Evolutionary conservation across 768 basidiomycete genomes (phyloP).

Genomic region (Mycena indigotica): DNA sequence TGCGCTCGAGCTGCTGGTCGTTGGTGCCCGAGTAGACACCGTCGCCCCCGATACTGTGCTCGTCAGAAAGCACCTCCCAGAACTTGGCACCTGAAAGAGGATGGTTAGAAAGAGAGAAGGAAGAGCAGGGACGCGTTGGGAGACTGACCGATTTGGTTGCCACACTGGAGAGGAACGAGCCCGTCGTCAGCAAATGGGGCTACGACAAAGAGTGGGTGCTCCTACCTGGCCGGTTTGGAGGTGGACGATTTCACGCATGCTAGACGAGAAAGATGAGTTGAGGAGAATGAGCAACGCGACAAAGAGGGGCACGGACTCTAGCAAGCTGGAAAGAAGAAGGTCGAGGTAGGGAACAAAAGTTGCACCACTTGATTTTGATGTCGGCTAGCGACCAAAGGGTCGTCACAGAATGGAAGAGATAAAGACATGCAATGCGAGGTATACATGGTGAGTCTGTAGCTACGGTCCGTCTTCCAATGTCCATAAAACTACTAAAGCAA

Average conservation of each 20-base stretch:
- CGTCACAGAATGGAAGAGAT: not conserved
- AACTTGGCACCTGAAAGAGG: slow-evolving; percentile 77
- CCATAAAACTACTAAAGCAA: not conserved
- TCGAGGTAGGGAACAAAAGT: slow-evolving; percentile 1
- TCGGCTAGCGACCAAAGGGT: not conserved
- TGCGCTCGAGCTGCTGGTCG: slow-evolving; percentile 95
- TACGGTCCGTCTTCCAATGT: not conserved
- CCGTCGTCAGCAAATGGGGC: slow-evolving; percentile 31
- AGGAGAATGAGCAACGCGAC: not conserved
- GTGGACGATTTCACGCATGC: slow-evolving; percentile 99
- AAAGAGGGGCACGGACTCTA: not conserved
- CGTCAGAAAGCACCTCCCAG: slow-evolving; percentile 98
- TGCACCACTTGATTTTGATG: slow-evolving; percentile 3
- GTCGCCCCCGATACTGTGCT: slow-evolving; percentile 94
- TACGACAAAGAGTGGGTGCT: slow-evolving; percentile 27
- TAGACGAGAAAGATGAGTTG: slow-evolving; percentile 33
- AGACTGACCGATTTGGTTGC: slow-evolving; percentile 92
- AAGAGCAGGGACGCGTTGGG: slow-evolving; percentile 2
- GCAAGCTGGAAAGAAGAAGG: not conserved
- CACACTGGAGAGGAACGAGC: too few species aligned
- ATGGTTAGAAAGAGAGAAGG: too few species aligned
- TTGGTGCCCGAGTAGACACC: slow-evolving; percentile 92
- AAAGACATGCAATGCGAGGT: not conserved
- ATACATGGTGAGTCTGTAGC: not conserved
- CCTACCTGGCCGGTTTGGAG: slow-evolving; percentile 97